phyloP scores from a whole-genome alignment of 1,284 basidiomycete genomes.

The Coniferiporia weirii region DNA sequence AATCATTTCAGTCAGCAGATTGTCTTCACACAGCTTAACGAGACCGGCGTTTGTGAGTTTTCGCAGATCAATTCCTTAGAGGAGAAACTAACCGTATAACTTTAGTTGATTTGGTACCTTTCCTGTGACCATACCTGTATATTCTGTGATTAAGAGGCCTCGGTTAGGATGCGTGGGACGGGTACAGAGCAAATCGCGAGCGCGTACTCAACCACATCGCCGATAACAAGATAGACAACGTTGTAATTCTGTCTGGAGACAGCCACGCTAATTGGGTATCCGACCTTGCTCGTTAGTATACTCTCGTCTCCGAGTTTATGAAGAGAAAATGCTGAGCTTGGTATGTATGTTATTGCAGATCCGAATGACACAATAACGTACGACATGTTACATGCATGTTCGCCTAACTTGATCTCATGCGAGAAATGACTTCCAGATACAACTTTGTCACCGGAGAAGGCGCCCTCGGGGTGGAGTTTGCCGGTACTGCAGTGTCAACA shows the following conservation, averaged over 20 bases:
- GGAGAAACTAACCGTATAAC: slow-evolving; percentile 2
- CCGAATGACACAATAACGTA: slow-evolving; percentile 47
- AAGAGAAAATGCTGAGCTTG: neutral
- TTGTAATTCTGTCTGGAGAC: slow-evolving; percentile 57
- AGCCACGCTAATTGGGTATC: slow-evolving; percentile 63
- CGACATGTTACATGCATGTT: slow-evolving; percentile 17
- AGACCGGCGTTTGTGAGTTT: slow-evolving; percentile 35
- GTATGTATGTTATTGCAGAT: slow-evolving; percentile 26
- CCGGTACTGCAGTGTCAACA: slow-evolving; percentile 60
- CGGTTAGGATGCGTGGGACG: slow-evolving; percentile 56
- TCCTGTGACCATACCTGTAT: slow-evolving; percentile 11
- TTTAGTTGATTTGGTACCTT: slow-evolving; percentile 17
- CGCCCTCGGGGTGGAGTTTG: slow-evolving; percentile 61
- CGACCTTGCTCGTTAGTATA: slow-evolving; percentile 45
- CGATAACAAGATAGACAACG: slow-evolving; percentile 50
- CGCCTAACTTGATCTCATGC: neutral
- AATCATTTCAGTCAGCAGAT: slow-evolving; percentile 43
- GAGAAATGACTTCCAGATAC: slow-evolving; percentile 33
- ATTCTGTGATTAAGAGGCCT: slow-evolving; percentile 12
- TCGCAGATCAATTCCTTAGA: neutral
- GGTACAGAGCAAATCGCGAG: slow-evolving; percentile 52
- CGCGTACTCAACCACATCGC: slow-evolving; percentile 54
- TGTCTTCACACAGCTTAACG: slow-evolving; percentile 46
- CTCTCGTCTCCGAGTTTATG: neutral
- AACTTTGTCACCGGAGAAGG: slow-evolving; percentile 49